Percentiles rank a stretch among this genome's conserved stretches.
These are phyloP conservation scores for Paraphoma sp. DNA, from an alignment of 2,329 filamentous ascomycete genomes.

Conservation along the genomic window DNA sequence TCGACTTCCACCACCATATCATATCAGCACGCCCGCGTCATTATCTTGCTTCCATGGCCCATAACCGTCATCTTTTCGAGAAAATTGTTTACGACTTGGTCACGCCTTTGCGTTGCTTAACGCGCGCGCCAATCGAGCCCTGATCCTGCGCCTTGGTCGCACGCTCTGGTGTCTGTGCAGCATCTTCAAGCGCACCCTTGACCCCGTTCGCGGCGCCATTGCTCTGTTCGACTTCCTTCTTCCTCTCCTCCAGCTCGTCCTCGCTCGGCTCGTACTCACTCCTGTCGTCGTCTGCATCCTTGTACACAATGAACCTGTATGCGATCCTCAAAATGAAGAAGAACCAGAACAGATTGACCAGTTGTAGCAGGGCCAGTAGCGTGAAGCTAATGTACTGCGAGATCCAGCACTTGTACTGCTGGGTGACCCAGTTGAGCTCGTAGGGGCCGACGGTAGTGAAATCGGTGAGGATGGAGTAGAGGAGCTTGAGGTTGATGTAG, in stretches of 20 bases:
- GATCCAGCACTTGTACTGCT: constrained; percentile 79
- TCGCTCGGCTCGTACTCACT: constrained; percentile 66
- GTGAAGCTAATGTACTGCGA: constrained; percentile 70
- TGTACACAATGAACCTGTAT: constrained; percentile 70
- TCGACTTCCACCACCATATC: neutral
- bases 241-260: constrained; percentile 52
- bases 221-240: constrained; percentile 16
- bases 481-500: constrained; percentile 79
- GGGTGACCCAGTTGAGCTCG: constrained; percentile 75
- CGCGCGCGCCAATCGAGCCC: constrained; percentile 23
- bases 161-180: constrained; percentile 30
- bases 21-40: neutral
- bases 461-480: constrained; percentile 76
- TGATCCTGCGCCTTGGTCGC: constrained; percentile 8
- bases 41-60: neutral
- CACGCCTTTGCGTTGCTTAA: constrained; percentile 25
- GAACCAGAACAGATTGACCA: constrained; percentile 82
- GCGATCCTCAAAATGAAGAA: constrained; percentile 78
- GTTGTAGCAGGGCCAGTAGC: constrained; percentile 72
- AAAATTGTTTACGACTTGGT: neutral
- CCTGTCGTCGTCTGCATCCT: constrained; percentile 71
- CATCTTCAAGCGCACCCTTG: constrained; percentile 26
- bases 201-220: constrained; percentile 21
- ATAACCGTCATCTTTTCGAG: neutral
- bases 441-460: constrained; percentile 78